A percentile compares a stretch with the other conserved stretches of the same genome.
These are phyloP conservation scores for Ajuga reptans DNA, from an alignment of 305 asterid species.

Conservation along the genomic window DNA sequence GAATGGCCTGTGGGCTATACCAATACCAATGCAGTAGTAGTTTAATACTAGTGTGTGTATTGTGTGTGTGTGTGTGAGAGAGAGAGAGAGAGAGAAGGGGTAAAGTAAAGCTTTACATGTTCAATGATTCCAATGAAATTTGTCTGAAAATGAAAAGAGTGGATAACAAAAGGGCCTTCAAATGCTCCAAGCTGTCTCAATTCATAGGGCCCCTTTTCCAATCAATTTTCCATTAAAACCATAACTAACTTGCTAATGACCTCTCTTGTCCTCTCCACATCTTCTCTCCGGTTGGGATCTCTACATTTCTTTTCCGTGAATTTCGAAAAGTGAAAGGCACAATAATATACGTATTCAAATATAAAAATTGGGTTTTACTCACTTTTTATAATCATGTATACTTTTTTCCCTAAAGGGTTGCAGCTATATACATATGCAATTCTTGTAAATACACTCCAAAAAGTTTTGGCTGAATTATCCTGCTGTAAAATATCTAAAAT, in stretches of 20 bases:
- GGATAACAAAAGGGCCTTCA: constrained; percentile 47
- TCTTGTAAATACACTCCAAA: too few species aligned
- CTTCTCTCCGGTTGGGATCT: too few species aligned
- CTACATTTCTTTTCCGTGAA: too few species aligned
- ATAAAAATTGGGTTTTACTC: too few species aligned
- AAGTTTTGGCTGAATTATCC: too few species aligned
- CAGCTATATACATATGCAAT: too few species aligned
- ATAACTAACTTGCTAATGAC: constrained; percentile 18
- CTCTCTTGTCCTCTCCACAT: not conserved
- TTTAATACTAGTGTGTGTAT: constrained; percentile 7
- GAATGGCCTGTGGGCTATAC: constrained; percentile 29
- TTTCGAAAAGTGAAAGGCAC: too few species aligned
- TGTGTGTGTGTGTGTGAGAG: constrained; percentile 16
- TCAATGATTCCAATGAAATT: constrained; percentile 51
- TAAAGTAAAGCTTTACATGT: constrained; percentile 47
- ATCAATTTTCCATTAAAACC: constrained; percentile 23
- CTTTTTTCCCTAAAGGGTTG: too few species aligned
- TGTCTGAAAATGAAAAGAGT: constrained; percentile 39
- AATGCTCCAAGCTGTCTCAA: constrained; percentile 53
- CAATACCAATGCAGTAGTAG: constrained; percentile 29
- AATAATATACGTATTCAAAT: too few species aligned
- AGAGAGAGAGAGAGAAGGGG: constrained; percentile 33
- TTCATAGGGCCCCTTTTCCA: constrained; percentile 18
- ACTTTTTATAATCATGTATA: too few species aligned
- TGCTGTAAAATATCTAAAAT: too few species aligned